These are phyloP conservation scores for Colletotrichum liriopes DNA, from an alignment of 2,329 filamentous ascomycete genomes.

Conservation along the genomic window DNA sequence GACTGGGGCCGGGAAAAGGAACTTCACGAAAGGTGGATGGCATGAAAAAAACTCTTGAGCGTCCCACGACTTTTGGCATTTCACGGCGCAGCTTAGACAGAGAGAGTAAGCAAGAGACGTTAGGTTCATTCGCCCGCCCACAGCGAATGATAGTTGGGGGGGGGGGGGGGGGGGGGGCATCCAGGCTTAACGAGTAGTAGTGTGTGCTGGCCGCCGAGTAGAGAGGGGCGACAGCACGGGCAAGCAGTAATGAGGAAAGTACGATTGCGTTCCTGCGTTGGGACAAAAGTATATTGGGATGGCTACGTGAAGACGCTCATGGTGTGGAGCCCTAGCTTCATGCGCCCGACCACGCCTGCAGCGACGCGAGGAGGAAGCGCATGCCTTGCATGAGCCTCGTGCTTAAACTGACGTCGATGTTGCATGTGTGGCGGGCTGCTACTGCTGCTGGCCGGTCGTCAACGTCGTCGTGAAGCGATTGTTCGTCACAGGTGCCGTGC, in stretches of 20 bases:
- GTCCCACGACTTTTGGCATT: conserved; percentile 41
- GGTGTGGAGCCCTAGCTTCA: background rate
- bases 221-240: background rate
- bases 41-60: conserved; percentile 31
- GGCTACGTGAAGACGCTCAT: background rate
- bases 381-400: conserved; percentile 21
- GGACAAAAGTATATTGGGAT: background rate
- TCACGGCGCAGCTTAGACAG: conserved; percentile 40
- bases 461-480: background rate
- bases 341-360: background rate
- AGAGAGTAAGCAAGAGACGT: conserved; percentile 8
- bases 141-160: background rate
- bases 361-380: background rate
- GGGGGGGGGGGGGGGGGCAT: background rate
- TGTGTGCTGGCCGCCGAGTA: conserved; percentile 28
- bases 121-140: conserved; percentile 12
- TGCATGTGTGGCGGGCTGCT: conserved; percentile 5
- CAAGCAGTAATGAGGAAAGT: conserved; percentile 17
- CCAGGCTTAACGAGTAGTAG: background rate
- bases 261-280: background rate
- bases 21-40: conserved; percentile 35
- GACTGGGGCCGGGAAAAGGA: conserved; percentile 29
- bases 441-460: background rate
- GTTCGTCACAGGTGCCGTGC: background rate
- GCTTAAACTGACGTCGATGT: background rate